phyloP scores from a whole-genome alignment of 1,284 basidiomycete species.

The Cystobasidium slooffiae region DNA sequence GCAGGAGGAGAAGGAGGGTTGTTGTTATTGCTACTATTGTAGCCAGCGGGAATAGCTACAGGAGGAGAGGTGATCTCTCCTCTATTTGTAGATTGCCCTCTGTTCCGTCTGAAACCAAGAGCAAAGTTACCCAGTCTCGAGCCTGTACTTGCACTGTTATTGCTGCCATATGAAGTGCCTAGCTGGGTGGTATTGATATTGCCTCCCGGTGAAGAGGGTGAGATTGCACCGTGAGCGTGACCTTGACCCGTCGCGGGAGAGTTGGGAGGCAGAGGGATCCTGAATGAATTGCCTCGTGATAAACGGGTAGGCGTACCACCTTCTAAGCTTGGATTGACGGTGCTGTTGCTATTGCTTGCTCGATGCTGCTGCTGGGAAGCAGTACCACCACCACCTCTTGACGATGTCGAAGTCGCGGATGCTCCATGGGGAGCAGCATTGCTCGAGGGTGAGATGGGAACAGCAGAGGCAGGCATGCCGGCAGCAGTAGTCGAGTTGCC shows the following conservation, averaged over 20 bases:
- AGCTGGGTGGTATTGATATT: too few species aligned
- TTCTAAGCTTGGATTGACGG: too few species aligned
- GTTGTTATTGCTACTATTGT: neutral
- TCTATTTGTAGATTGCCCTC: conserved; percentile 37
- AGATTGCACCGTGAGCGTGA: conserved; percentile 2
- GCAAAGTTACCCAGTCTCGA: conserved; percentile 30
- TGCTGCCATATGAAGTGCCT: conserved; percentile 22
- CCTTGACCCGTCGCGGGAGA: neutral
- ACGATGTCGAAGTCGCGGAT: conserved; percentile 2
- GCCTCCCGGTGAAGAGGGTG: conserved; percentile 21
- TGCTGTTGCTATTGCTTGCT: conserved; percentile 4
- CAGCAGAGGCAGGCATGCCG: conserved; percentile 5
- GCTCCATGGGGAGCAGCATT: neutral
- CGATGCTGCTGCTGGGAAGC: neutral
- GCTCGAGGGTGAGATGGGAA: neutral
- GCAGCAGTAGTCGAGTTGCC: neutral
- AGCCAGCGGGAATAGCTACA: neutral
- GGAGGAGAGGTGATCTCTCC: conserved; percentile 9
- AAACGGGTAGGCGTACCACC: conserved; percentile 8
- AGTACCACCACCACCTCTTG: neutral
- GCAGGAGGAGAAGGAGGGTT: conserved; percentile 22
- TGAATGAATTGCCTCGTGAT: conserved; percentile 25
- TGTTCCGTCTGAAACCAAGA: conserved; percentile 40
- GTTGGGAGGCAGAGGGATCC: conserved; percentile 25
- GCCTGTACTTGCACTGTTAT: neutral